These are phyloP conservation scores for Penicillium coffeae DNA, from an alignment of 495 filamentous ascomycete species.

Conservation along the genomic window DNA sequence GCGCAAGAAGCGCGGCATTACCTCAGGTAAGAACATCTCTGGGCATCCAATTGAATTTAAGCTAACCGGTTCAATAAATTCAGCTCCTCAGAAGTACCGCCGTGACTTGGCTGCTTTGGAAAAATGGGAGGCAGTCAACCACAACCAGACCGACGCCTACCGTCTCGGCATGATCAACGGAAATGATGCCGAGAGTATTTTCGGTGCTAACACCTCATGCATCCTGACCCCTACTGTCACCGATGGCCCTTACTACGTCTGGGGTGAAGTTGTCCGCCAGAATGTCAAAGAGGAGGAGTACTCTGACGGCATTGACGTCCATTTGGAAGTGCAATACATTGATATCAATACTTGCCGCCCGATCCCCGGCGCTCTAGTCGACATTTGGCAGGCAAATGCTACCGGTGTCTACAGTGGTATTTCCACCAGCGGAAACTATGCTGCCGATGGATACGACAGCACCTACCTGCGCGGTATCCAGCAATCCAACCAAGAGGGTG, in stretches of 20 bases:
- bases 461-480: constrained; percentile 54
- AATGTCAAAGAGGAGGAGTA: constrained; percentile 40
- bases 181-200: too few species aligned
- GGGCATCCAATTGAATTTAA: too few species aligned
- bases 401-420: constrained; percentile 52
- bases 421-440: constrained; percentile 32
- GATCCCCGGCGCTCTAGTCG: constrained; percentile 29
- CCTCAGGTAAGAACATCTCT: constrained; percentile 26
- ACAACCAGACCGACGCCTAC: constrained; percentile 36
- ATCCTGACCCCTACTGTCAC: constrained; percentile 52
- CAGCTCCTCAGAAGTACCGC: constrained; percentile 30
- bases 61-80: too few species aligned
- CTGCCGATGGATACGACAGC: constrained; percentile 35
- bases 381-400: constrained; percentile 45
- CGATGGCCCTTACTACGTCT: constrained; percentile 53
- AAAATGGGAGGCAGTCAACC: constrained; percentile 53
- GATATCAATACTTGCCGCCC: constrained; percentile 38
- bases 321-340: constrained; percentile 48
- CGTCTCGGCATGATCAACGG: too few species aligned
- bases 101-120: constrained; percentile 31
- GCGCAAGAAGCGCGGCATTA: constrained; percentile 47
- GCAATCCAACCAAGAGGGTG: constrained; percentile 50
- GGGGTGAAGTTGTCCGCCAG: constrained; percentile 44
- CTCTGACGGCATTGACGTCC: constrained; percentile 42
- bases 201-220: constrained; percentile 51